Evolutionary conservation across 768 basidiomycete species (phyloP), one percentile per base, ranked within the genome.

Genomic region (Lentinula detonsa): DNA sequence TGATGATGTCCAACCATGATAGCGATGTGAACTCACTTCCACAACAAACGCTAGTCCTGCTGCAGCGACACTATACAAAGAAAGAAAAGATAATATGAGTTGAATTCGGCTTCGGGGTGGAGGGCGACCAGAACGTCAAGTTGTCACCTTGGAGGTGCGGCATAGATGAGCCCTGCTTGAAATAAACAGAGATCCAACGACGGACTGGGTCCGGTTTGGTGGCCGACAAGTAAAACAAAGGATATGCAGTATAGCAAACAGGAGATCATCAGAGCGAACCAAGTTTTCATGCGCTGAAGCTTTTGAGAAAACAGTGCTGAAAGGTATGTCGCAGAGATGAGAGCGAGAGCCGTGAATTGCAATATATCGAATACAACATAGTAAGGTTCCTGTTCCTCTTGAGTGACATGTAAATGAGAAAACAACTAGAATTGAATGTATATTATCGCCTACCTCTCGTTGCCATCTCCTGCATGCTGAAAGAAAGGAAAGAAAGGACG

Each of bases 121-220:
- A 5, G 11, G 51, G 34, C 23, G 4, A 16, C 35, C 6, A 56
- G 35, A 55, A 11, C 3, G 35, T 16, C 37, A 51, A 23, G 58
- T 40, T 15, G 49, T 33, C n/a, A 35, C 50, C 28, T 34, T 13
- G 50, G 45, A 49, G 64, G 64, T 57, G 57, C 62, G 21, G 60
- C 62, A 21, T 65, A 65, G 7, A 65, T 63, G 3, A 65, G 35
- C 7, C 63, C 60, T 18, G 63, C 61, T 57, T 65, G 60, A 5
- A 65, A 28, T n/a, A 64, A 28, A 23, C 65, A 65, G 5, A 63
- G 56, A 18, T 21, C 42, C 33, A 61, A 54, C 1, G 63, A 55
- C 5, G 63, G 65, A 23, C 55, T 54, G 40, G 55, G 62, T 56
- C 23, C 35, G 18, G 50, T 59, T 45, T 65, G 65, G 15, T 45